These are phyloP conservation scores for Phialemoniopsis sp. DNA, from an alignment of 2,329 filamentous ascomycete genomes.

Conservation along the genomic window DNA sequence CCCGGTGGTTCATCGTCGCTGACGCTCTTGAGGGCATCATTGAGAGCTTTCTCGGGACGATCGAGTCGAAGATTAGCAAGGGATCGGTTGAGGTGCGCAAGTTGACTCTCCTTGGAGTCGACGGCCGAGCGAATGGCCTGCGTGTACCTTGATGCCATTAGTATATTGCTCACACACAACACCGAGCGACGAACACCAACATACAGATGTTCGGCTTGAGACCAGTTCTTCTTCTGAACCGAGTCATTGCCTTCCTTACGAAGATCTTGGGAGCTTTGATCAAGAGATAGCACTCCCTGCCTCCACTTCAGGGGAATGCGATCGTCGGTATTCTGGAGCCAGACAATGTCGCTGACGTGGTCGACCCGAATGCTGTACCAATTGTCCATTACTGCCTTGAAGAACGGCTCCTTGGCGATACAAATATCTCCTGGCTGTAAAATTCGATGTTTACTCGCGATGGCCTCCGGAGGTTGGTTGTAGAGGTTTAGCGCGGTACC, in stretches of 20 bases:
- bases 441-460: constrained; percentile 24
- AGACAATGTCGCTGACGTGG: constrained; percentile 44
- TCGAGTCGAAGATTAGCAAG: constrained; percentile 23
- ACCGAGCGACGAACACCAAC: no score
- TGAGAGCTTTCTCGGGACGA: constrained; percentile 21
- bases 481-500: constrained; percentile 32
- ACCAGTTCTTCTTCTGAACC: constrained; percentile 19
- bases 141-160: constrained; percentile 27
- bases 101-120: constrained; percentile 27
- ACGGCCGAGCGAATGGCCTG: constrained; percentile 22
- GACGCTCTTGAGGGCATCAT: no score
- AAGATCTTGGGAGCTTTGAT: constrained; percentile 10
- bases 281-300: background rate
- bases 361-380: constrained; percentile 44
- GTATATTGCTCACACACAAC: no score
- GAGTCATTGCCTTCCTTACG: constrained; percentile 27
- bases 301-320: constrained; percentile 34
- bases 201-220: constrained; percentile 23
- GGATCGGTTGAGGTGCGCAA: constrained; percentile 29
- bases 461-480: constrained; percentile 31
- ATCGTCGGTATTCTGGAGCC: constrained; percentile 26
- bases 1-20: no score
- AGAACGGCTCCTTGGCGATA: constrained; percentile 50
- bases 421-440: constrained; percentile 26
- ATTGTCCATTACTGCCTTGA: constrained; percentile 33